Percentiles rank a stretch among this genome's conserved stretches.
phyloP scores from a whole-genome alignment of 129 eudicot species.

The Chrysanthemum lavandulifolium region DNA sequence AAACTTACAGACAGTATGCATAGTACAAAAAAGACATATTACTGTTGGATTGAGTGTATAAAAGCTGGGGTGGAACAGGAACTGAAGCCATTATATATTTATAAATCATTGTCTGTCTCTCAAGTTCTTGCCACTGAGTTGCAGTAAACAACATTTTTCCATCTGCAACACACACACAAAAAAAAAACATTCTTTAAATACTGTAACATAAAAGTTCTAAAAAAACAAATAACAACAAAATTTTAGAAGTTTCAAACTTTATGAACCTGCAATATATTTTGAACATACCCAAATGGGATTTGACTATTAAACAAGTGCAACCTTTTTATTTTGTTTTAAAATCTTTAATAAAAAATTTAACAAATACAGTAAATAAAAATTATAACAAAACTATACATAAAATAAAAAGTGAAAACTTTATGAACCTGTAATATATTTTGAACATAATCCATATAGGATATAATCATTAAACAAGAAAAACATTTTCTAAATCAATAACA shows the following conservation, averaged over 20 bases:
- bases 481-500: no score
- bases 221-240: background rate
- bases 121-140: constrained; percentile 57
- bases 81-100: constrained; percentile 58
- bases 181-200: background rate
- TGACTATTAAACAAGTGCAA: no score
- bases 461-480: no score
- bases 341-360: no score
- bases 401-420: no score
- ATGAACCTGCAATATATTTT: background rate
- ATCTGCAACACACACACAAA: constrained; percentile 28
- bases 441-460: no score
- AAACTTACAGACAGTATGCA: no score
- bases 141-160: constrained; percentile 48
- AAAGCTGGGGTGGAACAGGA: constrained; percentile 56
- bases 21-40: background rate
- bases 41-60: constrained; percentile 48
- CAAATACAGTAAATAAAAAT: no score
- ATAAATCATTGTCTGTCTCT: constrained; percentile 56
- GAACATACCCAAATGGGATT: no score
- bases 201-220: background rate
- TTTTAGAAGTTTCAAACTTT: background rate
- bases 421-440: no score
- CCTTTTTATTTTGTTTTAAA: no score
- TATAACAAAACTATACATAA: no score